These are phyloP conservation scores for Drechslerella dactyloides DNA, from an alignment of 2,329 filamentous ascomycete species.

Conservation along the genomic window DNA sequence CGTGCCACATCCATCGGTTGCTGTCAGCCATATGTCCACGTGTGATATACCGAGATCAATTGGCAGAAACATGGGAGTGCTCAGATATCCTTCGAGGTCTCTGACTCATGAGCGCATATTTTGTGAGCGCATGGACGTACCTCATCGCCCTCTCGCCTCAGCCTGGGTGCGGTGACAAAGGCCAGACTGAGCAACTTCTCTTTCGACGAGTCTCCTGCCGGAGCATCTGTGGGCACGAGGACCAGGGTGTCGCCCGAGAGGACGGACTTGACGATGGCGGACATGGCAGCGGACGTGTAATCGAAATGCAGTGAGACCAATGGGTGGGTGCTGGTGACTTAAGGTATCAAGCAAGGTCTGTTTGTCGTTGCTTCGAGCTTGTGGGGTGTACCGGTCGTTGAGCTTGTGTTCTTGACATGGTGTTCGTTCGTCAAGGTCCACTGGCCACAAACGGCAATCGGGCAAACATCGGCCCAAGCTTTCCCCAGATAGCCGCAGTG, in stretches of 20 bases:
- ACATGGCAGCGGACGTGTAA: constrained; percentile 17
- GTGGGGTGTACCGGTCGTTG: not conserved
- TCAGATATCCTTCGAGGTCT: too few relatives aligned
- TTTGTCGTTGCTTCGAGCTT: constrained; percentile 1
- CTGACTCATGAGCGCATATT: constrained; percentile 8
- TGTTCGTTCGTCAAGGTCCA: constrained; percentile 43
- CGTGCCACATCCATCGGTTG: constrained; percentile 8
- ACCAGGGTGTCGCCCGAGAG: constrained; percentile 50
- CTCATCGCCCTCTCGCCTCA: constrained; percentile 89
- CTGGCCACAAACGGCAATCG: constrained; percentile 32
- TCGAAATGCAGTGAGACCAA: constrained; percentile 22
- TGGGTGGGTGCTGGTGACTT: constrained; percentile 16
- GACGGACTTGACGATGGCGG: constrained; percentile 48
- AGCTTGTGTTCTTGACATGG: constrained; percentile 46
- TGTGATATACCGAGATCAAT: constrained; percentile 11
- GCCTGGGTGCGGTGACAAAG: constrained; percentile 85
- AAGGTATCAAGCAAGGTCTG: constrained; percentile 27
- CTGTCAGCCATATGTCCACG: constrained; percentile 26
- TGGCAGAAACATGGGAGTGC: too few relatives aligned
- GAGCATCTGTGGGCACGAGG: constrained; percentile 32
- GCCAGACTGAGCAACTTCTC: constrained; percentile 72
- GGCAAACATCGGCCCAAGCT: constrained; percentile 23
- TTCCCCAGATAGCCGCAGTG: not conserved
- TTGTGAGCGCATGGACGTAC: constrained; percentile 57
- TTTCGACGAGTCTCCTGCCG: constrained; percentile 31